These are phyloP conservation scores for Stygiomarasmius scandens DNA, from an alignment of 1,284 basidiomycete genomes.

Conservation along the genomic window DNA sequence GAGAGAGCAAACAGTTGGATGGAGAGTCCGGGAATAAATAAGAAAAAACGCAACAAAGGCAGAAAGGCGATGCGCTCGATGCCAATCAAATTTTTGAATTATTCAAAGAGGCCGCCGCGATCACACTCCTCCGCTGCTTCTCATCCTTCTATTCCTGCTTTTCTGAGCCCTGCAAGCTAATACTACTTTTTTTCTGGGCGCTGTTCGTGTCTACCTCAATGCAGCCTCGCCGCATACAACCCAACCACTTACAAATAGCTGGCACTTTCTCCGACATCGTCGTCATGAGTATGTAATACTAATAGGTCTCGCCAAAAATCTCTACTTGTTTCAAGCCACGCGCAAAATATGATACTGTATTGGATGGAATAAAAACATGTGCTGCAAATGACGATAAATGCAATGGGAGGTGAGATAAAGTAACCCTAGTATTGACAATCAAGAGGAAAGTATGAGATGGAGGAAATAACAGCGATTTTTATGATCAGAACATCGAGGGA, in stretches of 20 bases:
- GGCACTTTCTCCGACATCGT: too few species aligned
- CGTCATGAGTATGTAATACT: too few species aligned
- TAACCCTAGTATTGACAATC: slow-evolving; percentile 45
- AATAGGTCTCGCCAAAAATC: too few species aligned
- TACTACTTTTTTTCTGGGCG: not conserved
- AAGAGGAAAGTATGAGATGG: slow-evolving; percentile 41
- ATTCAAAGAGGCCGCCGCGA: too few species aligned
- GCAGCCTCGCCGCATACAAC: too few species aligned
- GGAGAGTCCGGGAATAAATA: too few species aligned
- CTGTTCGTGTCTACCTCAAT: not conserved
- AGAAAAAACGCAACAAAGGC: too few species aligned
- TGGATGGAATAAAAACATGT: slow-evolving; percentile 54
- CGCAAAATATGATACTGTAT: slow-evolving; percentile 21
- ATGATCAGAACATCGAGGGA: slow-evolving; percentile 5
- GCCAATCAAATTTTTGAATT: too few species aligned
- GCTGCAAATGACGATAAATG: slow-evolving; percentile 49
- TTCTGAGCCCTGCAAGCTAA: not conserved
- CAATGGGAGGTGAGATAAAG: slow-evolving; percentile 45
- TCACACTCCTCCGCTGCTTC: too few species aligned
- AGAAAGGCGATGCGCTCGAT: too few species aligned
- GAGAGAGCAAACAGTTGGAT: too few species aligned
- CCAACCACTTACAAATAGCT: too few species aligned
- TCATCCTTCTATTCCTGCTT: not conserved
- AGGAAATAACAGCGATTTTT: slow-evolving; percentile 19
- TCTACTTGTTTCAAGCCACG: not conserved